Percentiles rank a stretch among this genome's conserved stretches.
phyloP scores from a whole-genome alignment of 1,284 basidiomycete species.

The Boletus sp. region DNA sequence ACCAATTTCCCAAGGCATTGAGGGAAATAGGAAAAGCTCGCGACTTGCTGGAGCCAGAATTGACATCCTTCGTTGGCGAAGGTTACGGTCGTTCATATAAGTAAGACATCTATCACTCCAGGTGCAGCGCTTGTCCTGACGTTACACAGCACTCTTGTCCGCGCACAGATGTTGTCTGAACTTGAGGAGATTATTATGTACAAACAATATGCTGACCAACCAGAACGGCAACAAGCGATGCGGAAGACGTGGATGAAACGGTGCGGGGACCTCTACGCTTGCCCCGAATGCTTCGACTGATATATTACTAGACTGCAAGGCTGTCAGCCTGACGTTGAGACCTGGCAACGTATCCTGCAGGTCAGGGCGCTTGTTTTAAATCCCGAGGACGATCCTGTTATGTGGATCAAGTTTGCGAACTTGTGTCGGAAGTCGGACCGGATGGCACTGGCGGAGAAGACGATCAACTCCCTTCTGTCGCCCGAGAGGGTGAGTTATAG shows the following conservation, averaged over 20 bases:
- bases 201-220: slow-evolving; percentile 92
- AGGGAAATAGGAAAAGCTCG: slow-evolving; percentile 93
- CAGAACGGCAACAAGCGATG: slow-evolving; percentile 83
- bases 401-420: slow-evolving; percentile 96
- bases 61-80: slow-evolving; percentile 91
- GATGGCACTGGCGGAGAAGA: slow-evolving; percentile 92
- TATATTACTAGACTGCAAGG: slow-evolving; percentile 70
- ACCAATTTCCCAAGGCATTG: slow-evolving; percentile 90
- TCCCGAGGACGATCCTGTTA: slow-evolving; percentile 92
- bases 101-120: slow-evolving; percentile 43
- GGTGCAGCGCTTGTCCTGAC: slow-evolving; percentile 13
- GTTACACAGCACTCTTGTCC: slow-evolving; percentile 78
- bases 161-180: slow-evolving; percentile 98
- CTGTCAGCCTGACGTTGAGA: slow-evolving; percentile 97
- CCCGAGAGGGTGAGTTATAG: slow-evolving; percentile 49
- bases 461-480: slow-evolving; percentile 86
- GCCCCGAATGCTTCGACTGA: slow-evolving; percentile 4
- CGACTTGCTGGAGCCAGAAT: slow-evolving; percentile 88
- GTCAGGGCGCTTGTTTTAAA: slow-evolving; percentile 92
- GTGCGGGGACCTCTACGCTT: slow-evolving; percentile 38
- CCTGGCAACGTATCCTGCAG: slow-evolving; percentile 98
- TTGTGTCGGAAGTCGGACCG: slow-evolving; percentile 83
- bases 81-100: slow-evolving; percentile 96
- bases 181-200: slow-evolving; percentile 97
- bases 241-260: slow-evolving; percentile 94